phyloP scores from a whole-genome alignment of 2,329 filamentous ascomycete genomes.

The Neurospora sp. region DNA sequence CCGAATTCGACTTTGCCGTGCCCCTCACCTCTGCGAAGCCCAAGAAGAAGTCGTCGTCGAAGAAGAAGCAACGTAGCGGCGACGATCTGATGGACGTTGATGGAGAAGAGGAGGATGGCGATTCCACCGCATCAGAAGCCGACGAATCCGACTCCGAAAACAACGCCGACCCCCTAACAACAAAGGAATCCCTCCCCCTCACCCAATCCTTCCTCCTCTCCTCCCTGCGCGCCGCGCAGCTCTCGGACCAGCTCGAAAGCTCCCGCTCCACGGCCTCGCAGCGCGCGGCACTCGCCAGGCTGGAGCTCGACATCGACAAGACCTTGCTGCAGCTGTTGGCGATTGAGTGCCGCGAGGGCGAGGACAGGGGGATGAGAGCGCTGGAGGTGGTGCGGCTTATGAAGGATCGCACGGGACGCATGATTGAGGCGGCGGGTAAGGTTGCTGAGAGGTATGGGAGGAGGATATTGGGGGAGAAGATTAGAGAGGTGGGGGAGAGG shows the following conservation, averaged over 20 bases:
- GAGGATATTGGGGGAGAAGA: slow-evolving; percentile 78
- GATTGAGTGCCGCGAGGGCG: slow-evolving; percentile 81
- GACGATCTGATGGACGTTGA: slow-evolving; percentile 23
- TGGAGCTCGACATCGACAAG: slow-evolving; percentile 85
- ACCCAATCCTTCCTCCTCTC: slow-evolving; percentile 77
- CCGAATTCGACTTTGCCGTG: slow-evolving; percentile 86
- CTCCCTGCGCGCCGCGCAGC: slow-evolving; percentile 61
- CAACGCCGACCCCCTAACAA: slow-evolving; percentile 12
- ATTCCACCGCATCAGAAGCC: slow-evolving; percentile 21
- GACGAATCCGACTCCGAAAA: slow-evolving; percentile 22
- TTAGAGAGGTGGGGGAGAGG: slow-evolving; percentile 71
- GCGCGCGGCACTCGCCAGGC: slow-evolving; percentile 54
- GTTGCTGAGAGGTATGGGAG: slow-evolving; percentile 79
- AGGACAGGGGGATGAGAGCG: slow-evolving; percentile 90
- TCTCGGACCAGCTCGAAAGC: slow-evolving; percentile 63
- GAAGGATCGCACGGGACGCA: slow-evolving; percentile 73
- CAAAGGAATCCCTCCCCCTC: slow-evolving; percentile 49
- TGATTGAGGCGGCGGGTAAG: slow-evolving; percentile 86
- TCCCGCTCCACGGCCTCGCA: slow-evolving; percentile 57
- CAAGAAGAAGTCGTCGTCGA: slow-evolving; percentile 17
- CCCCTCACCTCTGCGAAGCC: slow-evolving; percentile 55
- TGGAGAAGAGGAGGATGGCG: slow-evolving; percentile 18
- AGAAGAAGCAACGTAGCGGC: slow-evolving; percentile 23
- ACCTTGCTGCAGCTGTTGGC: slow-evolving; percentile 80
- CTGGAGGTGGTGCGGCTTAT: slow-evolving; percentile 83